phyloP scores from a whole-genome alignment of 805 yeast species.

The Pichia thaimueangensis region DNA sequence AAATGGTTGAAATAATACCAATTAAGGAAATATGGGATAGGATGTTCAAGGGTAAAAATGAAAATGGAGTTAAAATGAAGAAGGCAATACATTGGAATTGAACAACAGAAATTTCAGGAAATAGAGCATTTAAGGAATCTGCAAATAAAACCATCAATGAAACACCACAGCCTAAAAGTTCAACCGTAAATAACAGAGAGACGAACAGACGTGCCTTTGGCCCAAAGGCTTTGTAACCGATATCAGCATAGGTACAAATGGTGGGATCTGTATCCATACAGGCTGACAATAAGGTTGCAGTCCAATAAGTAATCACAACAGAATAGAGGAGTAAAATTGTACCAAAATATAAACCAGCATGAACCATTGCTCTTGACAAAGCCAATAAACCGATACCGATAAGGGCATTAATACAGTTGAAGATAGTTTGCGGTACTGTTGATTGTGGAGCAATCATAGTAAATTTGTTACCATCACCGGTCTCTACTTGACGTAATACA shows the following conservation, averaged over 20 bases:
- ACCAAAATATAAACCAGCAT: constrained; percentile 66
- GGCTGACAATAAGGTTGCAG: constrained; percentile 66
- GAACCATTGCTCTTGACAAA: constrained; percentile 55
- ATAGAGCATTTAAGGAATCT: constrained; percentile 70
- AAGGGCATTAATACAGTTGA: constrained; percentile 59
- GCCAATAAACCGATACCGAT: constrained; percentile 67
- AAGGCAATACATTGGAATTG: constrained; percentile 65
- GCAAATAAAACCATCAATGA: constrained; percentile 77
- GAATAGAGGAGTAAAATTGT: constrained; percentile 48
- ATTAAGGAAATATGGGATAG: constrained; percentile 48
- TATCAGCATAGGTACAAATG: constrained; percentile 79
- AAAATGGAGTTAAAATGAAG: constrained; percentile 70
- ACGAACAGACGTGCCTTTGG: constrained; percentile 66
- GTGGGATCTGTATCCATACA: constrained; percentile 79
- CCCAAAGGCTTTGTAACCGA: constrained; percentile 84
- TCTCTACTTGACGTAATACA: constrained; percentile 49
- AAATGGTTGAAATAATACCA: constrained; percentile 51
- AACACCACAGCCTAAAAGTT: constrained; percentile 75
- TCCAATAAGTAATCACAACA: constrained; percentile 65
- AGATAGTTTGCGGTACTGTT: constrained; percentile 63
- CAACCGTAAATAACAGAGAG: constrained; percentile 68
- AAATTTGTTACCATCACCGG: constrained; percentile 59
- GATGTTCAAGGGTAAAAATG: constrained; percentile 52
- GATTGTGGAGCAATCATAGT: constrained; percentile 78
- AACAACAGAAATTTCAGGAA: constrained; percentile 45